phyloP scores from a whole-genome alignment of 345 rosid genomes.

The Carallia brachiata region DNA sequence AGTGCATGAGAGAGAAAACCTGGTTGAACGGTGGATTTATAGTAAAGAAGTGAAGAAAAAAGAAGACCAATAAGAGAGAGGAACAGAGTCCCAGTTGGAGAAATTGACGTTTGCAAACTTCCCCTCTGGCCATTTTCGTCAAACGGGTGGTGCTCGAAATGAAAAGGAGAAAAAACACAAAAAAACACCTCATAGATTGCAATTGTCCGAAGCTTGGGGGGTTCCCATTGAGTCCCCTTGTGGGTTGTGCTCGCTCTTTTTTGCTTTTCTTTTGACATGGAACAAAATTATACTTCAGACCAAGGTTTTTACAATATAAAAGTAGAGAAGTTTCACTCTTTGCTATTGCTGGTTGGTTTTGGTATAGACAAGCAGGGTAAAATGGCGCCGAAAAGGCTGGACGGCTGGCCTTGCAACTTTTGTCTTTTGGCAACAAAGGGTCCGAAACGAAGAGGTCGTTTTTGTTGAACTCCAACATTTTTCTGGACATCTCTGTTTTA shows the following conservation, averaged over 20 bases:
- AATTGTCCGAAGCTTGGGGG: constrained; percentile 42
- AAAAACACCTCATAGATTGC: constrained; percentile 28
- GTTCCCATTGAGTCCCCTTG: constrained; percentile 35
- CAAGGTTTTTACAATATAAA: not conserved
- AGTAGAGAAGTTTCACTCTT: not conserved
- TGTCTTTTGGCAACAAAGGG: constrained; percentile 10
- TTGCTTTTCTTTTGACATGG: no score
- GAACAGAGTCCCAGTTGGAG: constrained; percentile 34
- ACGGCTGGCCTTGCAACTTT: not conserved
- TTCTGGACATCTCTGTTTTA: constrained; percentile 12
- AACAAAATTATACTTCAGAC: not conserved
- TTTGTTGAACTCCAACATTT: constrained; percentile 22
- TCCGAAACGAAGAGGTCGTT: constrained; percentile 18
- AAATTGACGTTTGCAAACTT: constrained; percentile 25
- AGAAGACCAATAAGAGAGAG: constrained; percentile 1
- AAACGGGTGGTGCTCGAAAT: constrained; percentile 34
- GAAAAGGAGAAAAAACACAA: not conserved
- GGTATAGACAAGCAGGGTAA: not conserved
- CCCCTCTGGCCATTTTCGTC: constrained; percentile 41
- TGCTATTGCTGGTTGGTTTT: constrained; percentile 3
- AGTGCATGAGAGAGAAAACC: no score
- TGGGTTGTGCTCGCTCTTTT: no score
- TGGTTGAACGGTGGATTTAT: constrained; percentile 11
- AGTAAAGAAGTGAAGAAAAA: not conserved
- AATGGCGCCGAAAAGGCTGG: not conserved